These are phyloP conservation scores for Alternaria metachromatica DNA, from an alignment of 2,329 filamentous ascomycete genomes.

Conservation along the genomic window DNA sequence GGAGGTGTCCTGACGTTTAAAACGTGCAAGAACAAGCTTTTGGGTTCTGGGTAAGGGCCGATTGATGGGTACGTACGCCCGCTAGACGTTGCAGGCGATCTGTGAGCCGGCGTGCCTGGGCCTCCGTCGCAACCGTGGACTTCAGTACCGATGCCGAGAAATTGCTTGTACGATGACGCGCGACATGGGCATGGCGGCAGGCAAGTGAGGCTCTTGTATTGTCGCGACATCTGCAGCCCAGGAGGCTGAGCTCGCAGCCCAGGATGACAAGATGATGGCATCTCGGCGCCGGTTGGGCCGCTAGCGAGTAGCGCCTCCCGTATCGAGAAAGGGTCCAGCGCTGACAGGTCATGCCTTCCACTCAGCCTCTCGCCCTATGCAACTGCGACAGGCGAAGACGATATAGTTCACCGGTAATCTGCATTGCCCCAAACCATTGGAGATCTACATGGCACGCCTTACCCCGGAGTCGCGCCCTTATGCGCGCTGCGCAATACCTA, in stretches of 20 bases:
- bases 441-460: constrained; percentile 18
- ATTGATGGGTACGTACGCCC: constrained; percentile 2
- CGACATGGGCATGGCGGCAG: constrained; percentile 4
- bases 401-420: constrained; percentile 26
- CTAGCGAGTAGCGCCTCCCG: not conserved
- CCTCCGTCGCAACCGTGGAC: not conserved
- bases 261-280: not conserved
- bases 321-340: not conserved
- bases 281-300: not conserved
- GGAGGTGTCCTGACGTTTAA: not conserved
- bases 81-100: not conserved
- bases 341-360: not conserved
- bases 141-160: not conserved
- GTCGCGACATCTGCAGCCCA: not conserved
- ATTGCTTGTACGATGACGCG: constrained; percentile 6
- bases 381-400: not conserved
- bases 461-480: constrained; percentile 10
- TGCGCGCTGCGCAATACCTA: constrained; percentile 8
- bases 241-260: constrained; percentile 1
- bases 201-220: constrained; percentile 22
- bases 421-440: constrained; percentile 7
- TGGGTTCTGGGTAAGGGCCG: constrained; percentile 6
- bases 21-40: not conserved
- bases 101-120: constrained; percentile 1
- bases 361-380: constrained; percentile 19